These are phyloP conservation scores for Jimgerdemannia lactiflua DNA, from an alignment of 192 early-diverging fungal genomes.

Conservation along the genomic window DNA sequence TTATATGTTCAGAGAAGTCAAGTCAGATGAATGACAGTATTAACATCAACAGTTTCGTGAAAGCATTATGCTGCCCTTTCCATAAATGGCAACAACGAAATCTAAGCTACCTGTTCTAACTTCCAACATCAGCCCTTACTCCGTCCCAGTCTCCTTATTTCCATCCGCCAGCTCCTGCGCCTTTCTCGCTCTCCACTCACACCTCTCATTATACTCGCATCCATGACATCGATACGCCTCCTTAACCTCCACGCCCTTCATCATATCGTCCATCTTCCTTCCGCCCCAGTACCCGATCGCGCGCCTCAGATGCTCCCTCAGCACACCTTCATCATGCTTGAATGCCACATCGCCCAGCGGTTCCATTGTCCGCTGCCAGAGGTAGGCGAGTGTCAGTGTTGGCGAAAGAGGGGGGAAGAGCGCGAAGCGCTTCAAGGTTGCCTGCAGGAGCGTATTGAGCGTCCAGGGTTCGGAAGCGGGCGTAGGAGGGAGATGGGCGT, in stretches of 20 bases:
- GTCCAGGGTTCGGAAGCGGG: background rate
- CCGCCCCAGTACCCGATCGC: constrained; percentile 1
- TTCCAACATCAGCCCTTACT: background rate
- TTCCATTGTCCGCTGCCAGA: background rate
- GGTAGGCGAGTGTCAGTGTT: background rate
- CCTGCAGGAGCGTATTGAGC: background rate
- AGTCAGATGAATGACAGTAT: too few species aligned
- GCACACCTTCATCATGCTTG: background rate
- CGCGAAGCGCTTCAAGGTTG: background rate
- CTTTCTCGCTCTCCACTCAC: constrained; percentile 1
- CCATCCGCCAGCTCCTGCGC: background rate
- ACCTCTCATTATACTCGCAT: background rate
- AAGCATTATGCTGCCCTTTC: too few species aligned
- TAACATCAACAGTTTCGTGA: too few species aligned
- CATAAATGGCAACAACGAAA: too few species aligned
- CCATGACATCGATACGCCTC: background rate
- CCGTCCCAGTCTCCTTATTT: background rate
- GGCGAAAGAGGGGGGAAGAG: background rate
- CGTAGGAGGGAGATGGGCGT: background rate
- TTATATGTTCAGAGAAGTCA: too few species aligned
- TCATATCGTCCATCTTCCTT: background rate
- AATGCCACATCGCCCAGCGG: background rate
- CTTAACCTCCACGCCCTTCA: background rate
- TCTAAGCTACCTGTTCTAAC: too few species aligned
- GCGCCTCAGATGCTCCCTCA: background rate